These are phyloP conservation scores for Baeospora myosura DNA, from an alignment of 1,284 basidiomycete species.

Conservation along the genomic window DNA sequence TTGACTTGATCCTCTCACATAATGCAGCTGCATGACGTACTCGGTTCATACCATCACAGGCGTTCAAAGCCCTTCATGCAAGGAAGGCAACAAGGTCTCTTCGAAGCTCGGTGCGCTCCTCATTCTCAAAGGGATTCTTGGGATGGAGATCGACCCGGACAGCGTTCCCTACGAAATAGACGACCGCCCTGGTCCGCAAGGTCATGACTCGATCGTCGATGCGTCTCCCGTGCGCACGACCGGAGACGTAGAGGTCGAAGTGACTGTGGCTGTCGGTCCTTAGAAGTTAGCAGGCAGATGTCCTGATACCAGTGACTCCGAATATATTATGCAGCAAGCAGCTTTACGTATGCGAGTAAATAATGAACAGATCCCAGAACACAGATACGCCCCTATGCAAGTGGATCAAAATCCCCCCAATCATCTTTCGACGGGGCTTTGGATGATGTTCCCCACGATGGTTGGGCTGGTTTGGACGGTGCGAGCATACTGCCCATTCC, in stretches of 20 bases:
- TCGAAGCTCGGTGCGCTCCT: slow-evolving; percentile 71
- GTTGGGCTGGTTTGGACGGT: slow-evolving; percentile 50
- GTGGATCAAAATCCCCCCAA: slow-evolving; percentile 77
- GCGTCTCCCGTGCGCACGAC: slow-evolving; percentile 40
- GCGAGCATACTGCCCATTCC: slow-evolving; percentile 47
- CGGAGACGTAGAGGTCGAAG: slow-evolving; percentile 47
- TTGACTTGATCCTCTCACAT: slow-evolving; percentile 1
- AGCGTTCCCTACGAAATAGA: slow-evolving; percentile 29
- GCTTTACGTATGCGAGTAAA: too few relatives aligned
- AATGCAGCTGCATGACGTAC: not conserved
- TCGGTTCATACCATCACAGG: too few relatives aligned
- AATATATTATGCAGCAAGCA: too few relatives aligned
- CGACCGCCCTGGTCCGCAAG: slow-evolving; percentile 12
- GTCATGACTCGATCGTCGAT: slow-evolving; percentile 46
- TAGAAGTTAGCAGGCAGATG: too few relatives aligned
- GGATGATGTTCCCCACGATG: slow-evolving; percentile 34
- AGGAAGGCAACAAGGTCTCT: slow-evolving; percentile 57
- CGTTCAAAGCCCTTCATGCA: slow-evolving; percentile 55
- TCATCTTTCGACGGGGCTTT: slow-evolving; percentile 54
- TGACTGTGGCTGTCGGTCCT: too few relatives aligned
- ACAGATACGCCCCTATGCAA: slow-evolving; percentile 37
- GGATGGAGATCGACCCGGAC: slow-evolving; percentile 43
- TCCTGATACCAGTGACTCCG: too few relatives aligned
- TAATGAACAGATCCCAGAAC: too few relatives aligned
- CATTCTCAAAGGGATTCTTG: slow-evolving; percentile 56